phyloP scores from a whole-genome alignment of 495 filamentous ascomycete species.

The Neurospora tetrasperma region DNA sequence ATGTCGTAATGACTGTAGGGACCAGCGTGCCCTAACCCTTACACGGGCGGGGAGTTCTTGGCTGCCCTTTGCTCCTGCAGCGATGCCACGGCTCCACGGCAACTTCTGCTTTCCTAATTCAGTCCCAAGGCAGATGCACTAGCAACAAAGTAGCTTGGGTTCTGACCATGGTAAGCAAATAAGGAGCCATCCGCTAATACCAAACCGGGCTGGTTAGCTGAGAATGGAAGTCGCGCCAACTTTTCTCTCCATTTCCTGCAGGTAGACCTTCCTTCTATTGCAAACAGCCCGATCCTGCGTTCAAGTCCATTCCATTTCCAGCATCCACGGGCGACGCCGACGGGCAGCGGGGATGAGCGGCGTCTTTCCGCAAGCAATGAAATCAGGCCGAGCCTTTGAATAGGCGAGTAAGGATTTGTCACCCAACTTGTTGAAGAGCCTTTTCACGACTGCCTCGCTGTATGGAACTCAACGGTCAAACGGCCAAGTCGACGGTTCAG shows the following conservation, averaged over 20 bases:
- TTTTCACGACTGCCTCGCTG: neutral
- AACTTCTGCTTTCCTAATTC: neutral
- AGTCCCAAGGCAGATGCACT: neutral
- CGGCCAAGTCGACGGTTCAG: neutral
- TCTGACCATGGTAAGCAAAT: too few species aligned
- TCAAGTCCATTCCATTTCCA: neutral
- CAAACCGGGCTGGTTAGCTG: neutral
- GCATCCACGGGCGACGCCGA: neutral
- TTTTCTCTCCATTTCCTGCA: neutral
- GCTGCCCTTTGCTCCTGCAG: neutral
- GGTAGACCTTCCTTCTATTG: neutral
- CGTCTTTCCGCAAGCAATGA: neutral
- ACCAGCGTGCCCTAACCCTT: neutral
- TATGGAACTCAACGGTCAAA: neutral
- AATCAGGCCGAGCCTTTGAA: neutral
- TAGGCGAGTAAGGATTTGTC: neutral
- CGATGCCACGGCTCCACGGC: neutral
- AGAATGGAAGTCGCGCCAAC: neutral
- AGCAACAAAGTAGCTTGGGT: neutral
- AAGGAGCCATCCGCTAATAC: neutral
- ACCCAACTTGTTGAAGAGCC: neutral
- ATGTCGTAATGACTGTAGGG: neutral
- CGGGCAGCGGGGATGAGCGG: neutral
- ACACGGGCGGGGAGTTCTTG: neutral
- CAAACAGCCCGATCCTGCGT: neutral